phyloP scores from a whole-genome alignment of 805 yeast genomes.

The Kluyveromyces dobzhanskii region DNA sequence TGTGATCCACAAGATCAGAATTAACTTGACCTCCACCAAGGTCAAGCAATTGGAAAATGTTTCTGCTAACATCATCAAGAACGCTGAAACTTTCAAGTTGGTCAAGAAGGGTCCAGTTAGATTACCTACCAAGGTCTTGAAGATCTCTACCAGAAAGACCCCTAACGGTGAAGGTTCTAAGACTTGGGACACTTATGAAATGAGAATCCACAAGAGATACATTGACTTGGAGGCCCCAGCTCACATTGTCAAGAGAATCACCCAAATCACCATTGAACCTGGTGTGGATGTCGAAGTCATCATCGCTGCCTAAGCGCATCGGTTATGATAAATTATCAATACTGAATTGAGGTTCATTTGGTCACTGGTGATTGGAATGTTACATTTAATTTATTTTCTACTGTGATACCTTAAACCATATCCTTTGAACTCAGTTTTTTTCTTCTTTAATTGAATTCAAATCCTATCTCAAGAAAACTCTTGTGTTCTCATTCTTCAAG shows the following conservation, averaged over 20 bases:
- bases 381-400: too few species aligned
- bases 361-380: too few species aligned
- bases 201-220: constrained; percentile 99
- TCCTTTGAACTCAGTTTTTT: too few species aligned
- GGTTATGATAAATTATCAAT: background rate
- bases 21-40: constrained; percentile 97
- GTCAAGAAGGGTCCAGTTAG: constrained; percentile 99
- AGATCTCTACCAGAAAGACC: constrained; percentile 99
- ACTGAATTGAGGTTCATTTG: too few species aligned
- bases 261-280: constrained; percentile 97
- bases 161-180: constrained; percentile 99
- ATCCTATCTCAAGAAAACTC: too few species aligned
- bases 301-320: constrained; percentile 59
- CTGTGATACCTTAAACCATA: too few species aligned
- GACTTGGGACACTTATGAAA: constrained; percentile 99
- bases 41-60: constrained; percentile 97
- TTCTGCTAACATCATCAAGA: constrained; percentile 79
- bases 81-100: constrained; percentile 76
- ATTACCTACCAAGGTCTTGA: constrained; percentile 98
- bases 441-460: too few species aligned
- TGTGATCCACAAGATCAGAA: constrained; percentile 94
- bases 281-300: constrained; percentile 98
- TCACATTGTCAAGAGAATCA: constrained; percentile 84
- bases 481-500: constrained; percentile 7
- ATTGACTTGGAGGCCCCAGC: constrained; percentile 98